Conservation (phyloP, 2,329 filamentous ascomycete genomes). For the Diaporthe australafricana region DNA sequence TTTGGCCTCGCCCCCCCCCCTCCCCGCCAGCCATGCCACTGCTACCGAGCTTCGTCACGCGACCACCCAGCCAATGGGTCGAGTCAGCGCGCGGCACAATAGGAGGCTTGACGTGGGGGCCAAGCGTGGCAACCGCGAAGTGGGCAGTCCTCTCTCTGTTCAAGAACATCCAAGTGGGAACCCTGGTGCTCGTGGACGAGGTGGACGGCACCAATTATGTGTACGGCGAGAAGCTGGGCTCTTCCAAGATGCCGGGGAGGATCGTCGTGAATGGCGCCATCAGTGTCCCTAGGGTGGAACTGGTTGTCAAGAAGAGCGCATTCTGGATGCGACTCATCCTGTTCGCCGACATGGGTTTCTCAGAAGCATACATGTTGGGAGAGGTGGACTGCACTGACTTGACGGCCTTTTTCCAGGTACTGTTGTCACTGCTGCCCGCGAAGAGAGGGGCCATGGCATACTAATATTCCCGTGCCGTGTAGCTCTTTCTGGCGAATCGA, state of each 20-base stretch:
- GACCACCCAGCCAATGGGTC: constrained; percentile 52
- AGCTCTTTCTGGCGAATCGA: constrained; percentile 80
- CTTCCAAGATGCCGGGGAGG: constrained; percentile 47
- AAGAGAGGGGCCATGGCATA: neutral
- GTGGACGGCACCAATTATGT: constrained; percentile 53
- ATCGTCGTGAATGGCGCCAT: constrained; percentile 48
- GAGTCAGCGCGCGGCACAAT: constrained; percentile 56
- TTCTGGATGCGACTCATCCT: constrained; percentile 78
- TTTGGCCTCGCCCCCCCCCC: neutral
- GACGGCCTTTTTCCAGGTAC: constrained; percentile 75
- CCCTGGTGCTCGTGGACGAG: constrained; percentile 61
- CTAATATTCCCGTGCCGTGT: constrained; percentile 13
- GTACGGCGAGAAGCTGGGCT: constrained; percentile 59
- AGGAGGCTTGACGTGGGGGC: constrained; percentile 60
- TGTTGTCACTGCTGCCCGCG: neutral
- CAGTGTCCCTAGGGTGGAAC: constrained; percentile 58
- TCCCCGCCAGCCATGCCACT: constrained; percentile 43
- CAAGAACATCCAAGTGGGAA: constrained; percentile 59
- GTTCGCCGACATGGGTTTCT: constrained; percentile 81
- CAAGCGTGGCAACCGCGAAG: constrained; percentile 59
- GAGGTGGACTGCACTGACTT: constrained; percentile 76
- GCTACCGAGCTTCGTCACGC: constrained; percentile 51
- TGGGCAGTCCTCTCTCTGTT: constrained; percentile 58
- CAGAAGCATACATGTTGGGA: constrained; percentile 79
- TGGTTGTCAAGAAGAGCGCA: constrained; percentile 72